Evolutionary conservation across 1,284 basidiomycete genomes (phyloP).

Genomic region (Irpex rosettiformis): DNA sequence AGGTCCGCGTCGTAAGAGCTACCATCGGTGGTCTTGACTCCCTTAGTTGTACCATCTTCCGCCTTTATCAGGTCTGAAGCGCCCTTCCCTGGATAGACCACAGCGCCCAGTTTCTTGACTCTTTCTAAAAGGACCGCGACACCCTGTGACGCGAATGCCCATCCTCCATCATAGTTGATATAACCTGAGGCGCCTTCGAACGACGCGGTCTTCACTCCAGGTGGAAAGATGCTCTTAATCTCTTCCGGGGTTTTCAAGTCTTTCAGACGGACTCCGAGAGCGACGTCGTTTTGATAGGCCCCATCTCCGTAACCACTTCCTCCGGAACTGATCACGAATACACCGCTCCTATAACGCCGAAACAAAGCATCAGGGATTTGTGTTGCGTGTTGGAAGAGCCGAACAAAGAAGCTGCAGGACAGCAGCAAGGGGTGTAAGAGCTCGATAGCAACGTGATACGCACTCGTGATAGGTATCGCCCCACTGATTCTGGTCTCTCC

Average conservation of each 20-base stretch:
- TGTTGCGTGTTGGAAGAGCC: not conserved
- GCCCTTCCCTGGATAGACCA: conserved; percentile 53
- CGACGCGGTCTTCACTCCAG: conserved; percentile 27
- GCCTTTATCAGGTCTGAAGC: conserved; percentile 42
- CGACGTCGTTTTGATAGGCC: conserved; percentile 56
- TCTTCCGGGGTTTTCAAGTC: conserved; percentile 36
- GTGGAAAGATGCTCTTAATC: conserved; percentile 44
- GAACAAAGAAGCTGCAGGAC: not conserved
- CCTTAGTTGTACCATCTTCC: conserved; percentile 36
- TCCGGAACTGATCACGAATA: conserved; percentile 47
- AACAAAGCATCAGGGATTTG: not conserved
- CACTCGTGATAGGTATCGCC: conserved; percentile 79
- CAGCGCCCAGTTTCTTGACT: conserved; percentile 59
- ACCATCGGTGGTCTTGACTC: conserved; percentile 50
- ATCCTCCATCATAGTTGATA: conserved; percentile 78
- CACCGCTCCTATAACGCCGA: conserved; percentile 48
- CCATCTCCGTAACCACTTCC: conserved; percentile 40
- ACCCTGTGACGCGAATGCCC: conserved; percentile 79
- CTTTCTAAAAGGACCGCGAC: conserved; percentile 54
- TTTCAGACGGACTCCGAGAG: conserved; percentile 46
- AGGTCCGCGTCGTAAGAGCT: conserved; percentile 49
- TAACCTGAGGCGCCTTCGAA: conserved; percentile 50
- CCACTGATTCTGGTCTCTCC: conserved; percentile 69
- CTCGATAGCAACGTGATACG: conserved; percentile 24
- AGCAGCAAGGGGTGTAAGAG: not conserved